phyloP scores from a whole-genome alignment of 441 rosid species.

The Pelargonium myrrhifolium region DNA sequence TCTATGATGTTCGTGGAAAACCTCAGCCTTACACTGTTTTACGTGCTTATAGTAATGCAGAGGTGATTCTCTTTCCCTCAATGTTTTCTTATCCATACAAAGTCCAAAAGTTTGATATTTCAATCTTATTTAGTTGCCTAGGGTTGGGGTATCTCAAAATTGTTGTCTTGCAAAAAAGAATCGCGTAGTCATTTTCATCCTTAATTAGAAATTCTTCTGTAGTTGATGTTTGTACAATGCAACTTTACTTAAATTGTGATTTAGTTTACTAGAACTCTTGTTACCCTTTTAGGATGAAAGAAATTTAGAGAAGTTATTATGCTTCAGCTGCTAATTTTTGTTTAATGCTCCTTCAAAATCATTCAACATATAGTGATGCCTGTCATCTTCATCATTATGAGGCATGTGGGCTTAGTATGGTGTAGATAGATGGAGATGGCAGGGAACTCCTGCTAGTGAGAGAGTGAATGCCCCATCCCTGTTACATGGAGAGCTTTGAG shows the following conservation, averaged over 20 bases:
- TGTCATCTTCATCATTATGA: neutral
- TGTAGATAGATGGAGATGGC: neutral
- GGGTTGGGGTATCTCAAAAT: neutral
- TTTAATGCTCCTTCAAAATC: neutral
- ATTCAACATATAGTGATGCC: neutral
- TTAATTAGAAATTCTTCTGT: neutral
- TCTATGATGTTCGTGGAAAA: slow-evolving; percentile 87
- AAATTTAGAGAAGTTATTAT: neutral
- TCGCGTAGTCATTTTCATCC: neutral
- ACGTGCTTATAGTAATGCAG: slow-evolving; percentile 76
- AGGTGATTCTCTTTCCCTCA: slow-evolving; percentile 42
- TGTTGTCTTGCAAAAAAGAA: slow-evolving; percentile 2
- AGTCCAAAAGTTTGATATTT: neutral
- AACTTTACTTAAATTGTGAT: too few relatives aligned
- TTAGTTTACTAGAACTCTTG: neutral
- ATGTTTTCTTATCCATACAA: slow-evolving; percentile 4
- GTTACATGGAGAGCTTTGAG: neutral
- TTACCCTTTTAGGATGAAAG: neutral
- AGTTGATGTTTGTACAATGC: neutral
- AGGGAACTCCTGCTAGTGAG: neutral
- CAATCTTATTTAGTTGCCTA: neutral
- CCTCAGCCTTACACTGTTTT: slow-evolving; percentile 80
- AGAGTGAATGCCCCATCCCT: neutral
- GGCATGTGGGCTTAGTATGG: neutral
- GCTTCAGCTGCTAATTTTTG: neutral